phyloP scores from a whole-genome alignment of 352 stramenopile genomes.

The Saprolegnia diclina region DNA sequence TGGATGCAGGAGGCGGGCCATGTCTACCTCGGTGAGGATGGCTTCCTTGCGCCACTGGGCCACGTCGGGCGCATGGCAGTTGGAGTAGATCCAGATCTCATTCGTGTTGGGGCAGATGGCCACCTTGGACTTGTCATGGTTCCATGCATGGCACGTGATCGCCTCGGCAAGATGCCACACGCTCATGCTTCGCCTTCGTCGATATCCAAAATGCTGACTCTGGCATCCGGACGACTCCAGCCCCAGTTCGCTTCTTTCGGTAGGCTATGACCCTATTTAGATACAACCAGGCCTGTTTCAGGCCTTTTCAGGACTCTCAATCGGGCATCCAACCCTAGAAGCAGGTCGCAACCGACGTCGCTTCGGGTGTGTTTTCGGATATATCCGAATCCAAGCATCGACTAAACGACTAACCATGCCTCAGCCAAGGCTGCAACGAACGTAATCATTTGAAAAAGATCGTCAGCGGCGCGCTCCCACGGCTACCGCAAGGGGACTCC shows the following conservation, averaged over 20 bases:
- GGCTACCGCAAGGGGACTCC: no score
- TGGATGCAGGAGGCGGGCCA: not conserved
- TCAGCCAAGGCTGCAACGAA: no score
- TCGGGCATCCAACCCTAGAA: no score
- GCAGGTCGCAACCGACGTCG: no score
- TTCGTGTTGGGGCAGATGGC: slow-evolving; percentile 90
- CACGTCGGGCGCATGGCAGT: slow-evolving; percentile 66
- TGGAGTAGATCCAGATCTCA: slow-evolving; percentile 90
- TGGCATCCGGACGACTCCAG: not conserved
- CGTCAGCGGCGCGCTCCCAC: no score
- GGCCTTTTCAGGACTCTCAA: no score
- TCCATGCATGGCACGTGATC: slow-evolving; percentile 91
- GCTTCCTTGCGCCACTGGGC: slow-evolving; percentile 80
- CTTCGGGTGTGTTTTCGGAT: no score
- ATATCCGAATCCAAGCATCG: no score
- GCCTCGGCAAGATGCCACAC: slow-evolving; percentile 74
- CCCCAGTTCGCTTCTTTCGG: not conserved
- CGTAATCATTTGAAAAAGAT: no score
- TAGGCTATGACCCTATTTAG: not conserved
- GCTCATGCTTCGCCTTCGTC: slow-evolving; percentile 29
- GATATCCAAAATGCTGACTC: slow-evolving; percentile 9
- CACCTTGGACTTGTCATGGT: slow-evolving; percentile 84
- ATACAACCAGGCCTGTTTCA: not conserved
- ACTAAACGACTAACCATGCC: no score
- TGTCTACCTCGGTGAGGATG: slow-evolving; percentile 63